Conservation (phyloP, 495 filamentous ascomycete genomes). For the Xylaria nigripes region DNA sequence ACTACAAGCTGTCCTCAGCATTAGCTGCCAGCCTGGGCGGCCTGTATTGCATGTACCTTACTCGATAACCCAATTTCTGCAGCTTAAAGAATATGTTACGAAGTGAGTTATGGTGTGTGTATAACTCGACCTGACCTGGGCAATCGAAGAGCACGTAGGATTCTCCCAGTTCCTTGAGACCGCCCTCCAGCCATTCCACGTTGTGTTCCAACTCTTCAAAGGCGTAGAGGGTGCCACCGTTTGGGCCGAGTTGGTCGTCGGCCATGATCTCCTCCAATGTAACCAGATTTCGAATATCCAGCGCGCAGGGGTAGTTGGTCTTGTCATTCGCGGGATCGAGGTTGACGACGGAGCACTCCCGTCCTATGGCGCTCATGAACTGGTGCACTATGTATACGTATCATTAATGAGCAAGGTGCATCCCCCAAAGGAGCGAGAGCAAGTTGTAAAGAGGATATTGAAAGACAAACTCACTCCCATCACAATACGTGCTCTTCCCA, state of each 20-base stretch:
- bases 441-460: background rate
- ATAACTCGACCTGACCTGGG: constrained; percentile 92
- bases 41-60: constrained; percentile 33
- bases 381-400: constrained; percentile 61
- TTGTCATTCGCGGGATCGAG: constrained; percentile 94
- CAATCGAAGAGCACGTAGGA: constrained; percentile 96
- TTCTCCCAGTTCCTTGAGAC: constrained; percentile 67
- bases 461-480: constrained; percentile 57
- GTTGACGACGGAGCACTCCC: constrained; percentile 91
- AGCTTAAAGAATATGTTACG: constrained; percentile 84
- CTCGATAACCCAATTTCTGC: constrained; percentile 87
- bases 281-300: constrained; percentile 84
- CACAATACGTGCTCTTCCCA: constrained; percentile 95
- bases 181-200: constrained; percentile 78
- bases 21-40: constrained; percentile 2
- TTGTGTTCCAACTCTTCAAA: constrained; percentile 93
- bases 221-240: constrained; percentile 86
- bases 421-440: background rate
- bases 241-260: constrained; percentile 84
- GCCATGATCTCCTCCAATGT: constrained; percentile 91
- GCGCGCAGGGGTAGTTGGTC: constrained; percentile 68
- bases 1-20: constrained; percentile 63
- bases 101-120: constrained; percentile 85
- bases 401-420: background rate
- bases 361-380: constrained; percentile 88